Evolutionary conservation across 805 yeast genomes (phyloP), one percentile per base, ranked within the genome.

Genomic region (Barnettozyma siamensis): DNA sequence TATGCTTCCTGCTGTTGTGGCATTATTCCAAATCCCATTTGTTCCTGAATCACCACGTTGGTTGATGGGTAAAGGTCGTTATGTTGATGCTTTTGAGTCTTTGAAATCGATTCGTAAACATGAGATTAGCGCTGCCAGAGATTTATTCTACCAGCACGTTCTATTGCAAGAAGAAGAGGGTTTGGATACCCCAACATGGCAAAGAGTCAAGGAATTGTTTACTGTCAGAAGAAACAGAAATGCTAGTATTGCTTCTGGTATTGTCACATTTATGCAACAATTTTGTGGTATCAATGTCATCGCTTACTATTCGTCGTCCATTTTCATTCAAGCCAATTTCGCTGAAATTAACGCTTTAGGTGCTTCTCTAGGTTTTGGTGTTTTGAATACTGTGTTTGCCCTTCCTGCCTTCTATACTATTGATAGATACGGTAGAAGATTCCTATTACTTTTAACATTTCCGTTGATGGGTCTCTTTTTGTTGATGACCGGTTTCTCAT

Each of bases 261-360:
- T 86, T 48, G 87, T 80, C 45, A 87, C 88, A 78, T 83, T 86
- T 57, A 82, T 83, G 87, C 95, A 87, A 66, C 95, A 87, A 60
- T 83, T 86, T 66, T 87, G 95, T 64, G 95, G 95, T 52, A 77
- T 87, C 60, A 87, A 87, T 56, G 91, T 86, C 40, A 85, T 87
- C 63, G 91, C 94, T 16, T 83, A 85, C 64, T 87, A 84, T 62
- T 83, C 91, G 1, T 80, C 93, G 0, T 70, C 83, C 9, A 86
- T 87, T 43, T 87, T 87, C 64, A 61, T 72, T 18, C 72, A 79
- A 43, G 77, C 88, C 18, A 83, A 83, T 33, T 80, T 82, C 62
- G 62, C 74, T 31, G 76, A 73, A 46, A 68, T 74, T 46, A 69
- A 75, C 44, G 80, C 95, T 0, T 62, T 87, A 56, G 64, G 83